Conservation (phyloP, 2,329 filamentous ascomycete genomes). For the Beauveria asiatica region DNA sequence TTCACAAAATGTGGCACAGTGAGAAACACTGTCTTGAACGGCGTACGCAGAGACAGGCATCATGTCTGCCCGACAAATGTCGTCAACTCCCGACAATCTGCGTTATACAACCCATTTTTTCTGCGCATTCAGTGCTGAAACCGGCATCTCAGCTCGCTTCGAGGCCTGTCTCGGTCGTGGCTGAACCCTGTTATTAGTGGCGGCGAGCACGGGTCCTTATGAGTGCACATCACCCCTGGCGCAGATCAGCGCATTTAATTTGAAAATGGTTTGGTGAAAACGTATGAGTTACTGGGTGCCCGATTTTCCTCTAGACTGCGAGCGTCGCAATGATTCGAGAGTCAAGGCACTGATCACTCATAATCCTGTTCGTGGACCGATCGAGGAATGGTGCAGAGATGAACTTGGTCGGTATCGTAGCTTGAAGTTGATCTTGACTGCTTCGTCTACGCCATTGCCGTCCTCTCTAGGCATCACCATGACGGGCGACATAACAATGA, state of each 20-base stretch:
- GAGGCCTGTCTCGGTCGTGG: neutral
- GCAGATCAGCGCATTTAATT: neutral
- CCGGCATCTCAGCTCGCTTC: neutral
- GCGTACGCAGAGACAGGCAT: neutral
- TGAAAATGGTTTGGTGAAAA: neutral
- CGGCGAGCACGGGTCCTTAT: too few relatives aligned
- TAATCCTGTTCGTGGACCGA: neutral
- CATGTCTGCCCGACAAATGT: neutral
- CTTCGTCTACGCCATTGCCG: neutral
- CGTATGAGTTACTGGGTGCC: neutral
- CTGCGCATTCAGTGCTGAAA: neutral
- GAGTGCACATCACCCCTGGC: neutral
- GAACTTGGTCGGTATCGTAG: too few relatives aligned
- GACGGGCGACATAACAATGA: too few relatives aligned
- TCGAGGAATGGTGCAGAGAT: too few relatives aligned
- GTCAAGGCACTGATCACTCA: neutral
- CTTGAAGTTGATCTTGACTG: neutral
- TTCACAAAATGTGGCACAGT: neutral
- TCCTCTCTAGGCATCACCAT: neutral
- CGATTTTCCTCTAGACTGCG: neutral
- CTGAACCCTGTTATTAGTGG: neutral
- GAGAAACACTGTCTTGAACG: neutral
- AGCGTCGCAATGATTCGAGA: neutral
- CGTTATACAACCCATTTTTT: neutral
- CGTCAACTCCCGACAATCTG: neutral